phyloP scores from a whole-genome alignment of 192 early-diverging fungal species.

The Diversispora eburnea region DNA sequence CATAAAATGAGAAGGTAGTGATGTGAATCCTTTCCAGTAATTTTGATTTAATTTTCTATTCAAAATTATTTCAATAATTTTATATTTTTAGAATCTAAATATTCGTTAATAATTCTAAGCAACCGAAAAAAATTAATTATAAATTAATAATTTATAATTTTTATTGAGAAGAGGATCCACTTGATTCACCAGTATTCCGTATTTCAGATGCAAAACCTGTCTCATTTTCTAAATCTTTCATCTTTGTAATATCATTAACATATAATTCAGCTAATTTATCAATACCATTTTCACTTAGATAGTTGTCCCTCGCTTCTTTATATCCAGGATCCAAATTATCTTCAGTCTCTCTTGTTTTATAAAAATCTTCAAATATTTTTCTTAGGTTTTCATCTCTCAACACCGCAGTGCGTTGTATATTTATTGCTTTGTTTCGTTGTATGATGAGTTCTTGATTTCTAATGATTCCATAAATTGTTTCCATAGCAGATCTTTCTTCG shows the following conservation, averaged over 20 bases:
- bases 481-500: constrained; percentile 1
- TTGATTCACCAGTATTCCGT: background rate
- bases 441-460: background rate
- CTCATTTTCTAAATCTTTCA: constrained; percentile 7
- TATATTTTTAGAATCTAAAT: no score
- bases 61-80: no score
- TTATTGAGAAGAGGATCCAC: no score
- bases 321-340: constrained; percentile 13
- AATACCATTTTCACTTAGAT: constrained; percentile 11
- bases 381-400: constrained; percentile 19
- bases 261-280: constrained; percentile 13
- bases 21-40: no score
- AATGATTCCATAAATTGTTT: constrained; percentile 4
- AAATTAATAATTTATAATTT: no score
- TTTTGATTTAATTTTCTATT: no score
- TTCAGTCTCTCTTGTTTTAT: constrained; percentile 7
- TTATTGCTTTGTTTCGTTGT: background rate
- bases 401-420: constrained; percentile 11
- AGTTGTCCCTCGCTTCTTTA: background rate
- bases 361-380: constrained; percentile 13
- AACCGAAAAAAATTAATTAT: no score
- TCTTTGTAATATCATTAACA: constrained; percentile 12
- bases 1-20: no score
- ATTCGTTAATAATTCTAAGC: no score
- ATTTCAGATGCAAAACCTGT: background rate